These are phyloP conservation scores for Gelatoporia subvermispora DNA, from an alignment of 768 basidiomycete species.

Conservation along the genomic window DNA sequence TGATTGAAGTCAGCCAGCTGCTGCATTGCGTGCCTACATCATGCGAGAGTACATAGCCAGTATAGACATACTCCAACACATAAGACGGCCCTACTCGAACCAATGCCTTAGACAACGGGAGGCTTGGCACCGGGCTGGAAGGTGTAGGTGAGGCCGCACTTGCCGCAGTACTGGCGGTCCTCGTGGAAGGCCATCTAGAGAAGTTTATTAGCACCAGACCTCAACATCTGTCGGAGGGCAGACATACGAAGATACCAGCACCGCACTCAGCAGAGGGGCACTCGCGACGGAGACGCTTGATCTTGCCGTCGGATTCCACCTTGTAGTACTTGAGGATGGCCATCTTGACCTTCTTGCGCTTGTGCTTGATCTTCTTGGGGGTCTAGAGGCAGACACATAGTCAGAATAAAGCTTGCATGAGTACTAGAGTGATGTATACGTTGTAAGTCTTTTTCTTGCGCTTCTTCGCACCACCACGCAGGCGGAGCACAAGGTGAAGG, in stretches of 20 bases:
- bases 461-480: conserved; percentile 99
- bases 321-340: conserved; percentile 99
- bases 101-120: conserved; percentile 49
- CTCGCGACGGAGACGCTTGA: conserved; percentile 97
- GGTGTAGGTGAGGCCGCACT: conserved; percentile 85
- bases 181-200: conserved; percentile 98
- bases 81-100: neutral
- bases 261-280: conserved; percentile 82
- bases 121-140: conserved; percentile 80
- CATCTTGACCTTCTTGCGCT: conserved; percentile 99
- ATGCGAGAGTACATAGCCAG: conserved; percentile 7
- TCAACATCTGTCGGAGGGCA: conserved; percentile 1
- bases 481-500: conserved; percentile 93
- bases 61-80: conserved; percentile 8
- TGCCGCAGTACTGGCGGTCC: conserved; percentile 97
- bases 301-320: conserved; percentile 99
- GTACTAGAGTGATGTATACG: conserved; percentile 41
- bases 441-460: conserved; percentile 99
- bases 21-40: conserved; percentile 9
- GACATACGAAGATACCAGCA: conserved; percentile 76
- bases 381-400: conserved; percentile 47
- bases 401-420: neutral
- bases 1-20: too few relatives aligned
- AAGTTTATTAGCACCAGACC: conserved; percentile 18
- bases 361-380: conserved; percentile 99